Evolutionary conservation across 257 asterid genomes (phyloP).

Genomic region (Mentha longifolia): DNA sequence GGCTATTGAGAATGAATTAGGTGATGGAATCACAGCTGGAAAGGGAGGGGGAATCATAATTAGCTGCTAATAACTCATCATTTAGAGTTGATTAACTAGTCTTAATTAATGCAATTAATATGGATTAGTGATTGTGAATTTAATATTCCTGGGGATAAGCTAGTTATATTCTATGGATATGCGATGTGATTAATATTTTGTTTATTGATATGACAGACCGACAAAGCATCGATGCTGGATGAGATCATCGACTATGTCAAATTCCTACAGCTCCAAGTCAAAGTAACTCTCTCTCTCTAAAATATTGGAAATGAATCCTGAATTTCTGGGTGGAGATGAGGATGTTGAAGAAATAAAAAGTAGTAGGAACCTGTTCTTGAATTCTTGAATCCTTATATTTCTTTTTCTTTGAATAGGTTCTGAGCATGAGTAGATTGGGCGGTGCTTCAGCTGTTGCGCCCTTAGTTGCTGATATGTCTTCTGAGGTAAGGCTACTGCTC

Average conservation of each 20-base stretch:
- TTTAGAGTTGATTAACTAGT: neutral
- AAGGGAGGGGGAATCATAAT: slow-evolving; percentile 46
- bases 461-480: slow-evolving; percentile 63
- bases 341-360: slow-evolving; percentile 24
- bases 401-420: slow-evolving; percentile 55
- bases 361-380: neutral
- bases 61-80: slow-evolving; percentile 36
- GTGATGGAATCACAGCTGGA: slow-evolving; percentile 44
- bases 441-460: slow-evolving; percentile 90
- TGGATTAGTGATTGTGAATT: neutral
- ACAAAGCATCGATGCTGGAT: slow-evolving; percentile 96
- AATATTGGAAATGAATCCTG: slow-evolving; percentile 30
- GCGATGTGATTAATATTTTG: slow-evolving; percentile 32
- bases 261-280: slow-evolving; percentile 98
- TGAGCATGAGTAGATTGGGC: slow-evolving; percentile 93
- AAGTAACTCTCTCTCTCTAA: slow-evolving; percentile 48
- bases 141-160: slow-evolving; percentile 13
- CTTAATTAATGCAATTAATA: too few species aligned
- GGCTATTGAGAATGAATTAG: slow-evolving; percentile 47
- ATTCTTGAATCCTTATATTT: neutral
- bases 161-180: slow-evolving; percentile 20
- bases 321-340: slow-evolving; percentile 38
- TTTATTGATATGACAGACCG: slow-evolving; percentile 78
- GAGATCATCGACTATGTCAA: slow-evolving; percentile 97
- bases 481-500: slow-evolving; percentile 59